Evolutionary conservation across 331 rosid genomes (phyloP).

Genomic region (Acacia concinna): DNA sequence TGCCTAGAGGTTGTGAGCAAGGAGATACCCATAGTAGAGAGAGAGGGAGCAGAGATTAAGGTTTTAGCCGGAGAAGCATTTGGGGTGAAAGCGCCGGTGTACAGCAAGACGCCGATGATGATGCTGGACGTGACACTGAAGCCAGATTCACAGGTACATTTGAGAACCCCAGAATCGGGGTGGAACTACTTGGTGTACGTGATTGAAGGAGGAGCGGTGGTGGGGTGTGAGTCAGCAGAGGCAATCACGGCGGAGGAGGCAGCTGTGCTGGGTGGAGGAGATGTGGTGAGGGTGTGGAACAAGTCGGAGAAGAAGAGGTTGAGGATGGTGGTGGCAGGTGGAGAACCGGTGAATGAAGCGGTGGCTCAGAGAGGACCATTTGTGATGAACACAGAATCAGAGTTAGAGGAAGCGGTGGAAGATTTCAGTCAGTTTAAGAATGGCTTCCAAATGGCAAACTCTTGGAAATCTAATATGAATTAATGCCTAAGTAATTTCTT

Average conservation of each 20-base stretch:
- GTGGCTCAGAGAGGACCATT: conserved; percentile 59
- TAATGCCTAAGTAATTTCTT: neutral
- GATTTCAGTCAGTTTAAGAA: conserved; percentile 49
- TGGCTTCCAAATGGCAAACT: conserved; percentile 62
- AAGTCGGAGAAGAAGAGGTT: conserved; percentile 35
- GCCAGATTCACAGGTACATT: conserved; percentile 50
- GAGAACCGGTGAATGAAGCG: conserved; percentile 54
- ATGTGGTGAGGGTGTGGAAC: conserved; percentile 59
- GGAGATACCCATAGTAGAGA: conserved; percentile 44
- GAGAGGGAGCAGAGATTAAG: conserved; percentile 58
- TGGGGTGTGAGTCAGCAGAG: conserved; percentile 34
- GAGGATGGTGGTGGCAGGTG: conserved; percentile 53
- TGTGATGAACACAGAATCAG: conserved; percentile 64
- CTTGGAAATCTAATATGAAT: conserved; percentile 47
- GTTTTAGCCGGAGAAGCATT: conserved; percentile 66
- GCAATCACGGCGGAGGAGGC: conserved; percentile 45
- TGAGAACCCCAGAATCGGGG: conserved; percentile 41
- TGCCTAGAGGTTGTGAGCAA: conserved; percentile 46
- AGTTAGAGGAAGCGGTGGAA: conserved; percentile 48
- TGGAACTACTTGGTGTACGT: conserved; percentile 57
- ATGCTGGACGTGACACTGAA: conserved; percentile 47
- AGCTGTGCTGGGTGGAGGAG: conserved; percentile 51
- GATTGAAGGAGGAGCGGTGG: conserved; percentile 59
- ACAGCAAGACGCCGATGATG: conserved; percentile 58
- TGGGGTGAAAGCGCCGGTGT: conserved; percentile 49